Percentiles rank a stretch among this genome's conserved stretches.
phyloP scores from a whole-genome alignment of 2,329 filamentous ascomycete species.

The Paecilomyces sp. region DNA sequence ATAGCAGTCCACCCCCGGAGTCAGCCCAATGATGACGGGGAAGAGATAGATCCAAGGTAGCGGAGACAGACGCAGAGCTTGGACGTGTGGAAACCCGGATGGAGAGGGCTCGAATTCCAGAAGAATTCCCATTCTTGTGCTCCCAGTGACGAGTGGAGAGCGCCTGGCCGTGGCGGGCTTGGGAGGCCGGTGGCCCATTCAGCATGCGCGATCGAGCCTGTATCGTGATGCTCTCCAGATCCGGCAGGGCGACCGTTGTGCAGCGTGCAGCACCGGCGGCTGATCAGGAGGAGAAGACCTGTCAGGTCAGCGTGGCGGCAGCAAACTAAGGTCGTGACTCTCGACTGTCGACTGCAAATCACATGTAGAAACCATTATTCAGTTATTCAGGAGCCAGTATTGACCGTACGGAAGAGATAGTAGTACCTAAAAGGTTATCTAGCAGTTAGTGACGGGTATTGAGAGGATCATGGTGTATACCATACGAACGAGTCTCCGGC shows the following conservation, averaged over 20 bases:
- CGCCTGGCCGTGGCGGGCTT: background rate
- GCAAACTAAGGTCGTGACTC: background rate
- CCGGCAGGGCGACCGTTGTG: background rate
- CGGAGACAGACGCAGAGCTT: background rate
- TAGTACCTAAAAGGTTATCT: no score
- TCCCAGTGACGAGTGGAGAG: background rate
- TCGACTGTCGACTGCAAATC: no score
- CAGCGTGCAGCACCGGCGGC: background rate
- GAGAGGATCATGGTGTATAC: background rate
- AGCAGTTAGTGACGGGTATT: background rate
- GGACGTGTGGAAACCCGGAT: background rate
- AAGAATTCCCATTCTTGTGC: background rate
- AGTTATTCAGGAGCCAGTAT: no score
- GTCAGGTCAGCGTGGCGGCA: background rate
- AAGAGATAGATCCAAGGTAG: background rate
- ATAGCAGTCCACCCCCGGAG: background rate
- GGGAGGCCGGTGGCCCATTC: background rate
- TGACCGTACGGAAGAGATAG: no score
- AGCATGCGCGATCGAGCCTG: background rate
- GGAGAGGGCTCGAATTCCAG: background rate
- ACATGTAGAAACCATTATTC: no score
- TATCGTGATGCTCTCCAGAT: background rate
- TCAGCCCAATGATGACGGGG: background rate
- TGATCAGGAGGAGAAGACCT: constrained; percentile 1
- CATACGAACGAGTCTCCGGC: background rate